phyloP scores from a whole-genome alignment of 164 flowering plant genomes.

The Aristolochia contorta region DNA sequence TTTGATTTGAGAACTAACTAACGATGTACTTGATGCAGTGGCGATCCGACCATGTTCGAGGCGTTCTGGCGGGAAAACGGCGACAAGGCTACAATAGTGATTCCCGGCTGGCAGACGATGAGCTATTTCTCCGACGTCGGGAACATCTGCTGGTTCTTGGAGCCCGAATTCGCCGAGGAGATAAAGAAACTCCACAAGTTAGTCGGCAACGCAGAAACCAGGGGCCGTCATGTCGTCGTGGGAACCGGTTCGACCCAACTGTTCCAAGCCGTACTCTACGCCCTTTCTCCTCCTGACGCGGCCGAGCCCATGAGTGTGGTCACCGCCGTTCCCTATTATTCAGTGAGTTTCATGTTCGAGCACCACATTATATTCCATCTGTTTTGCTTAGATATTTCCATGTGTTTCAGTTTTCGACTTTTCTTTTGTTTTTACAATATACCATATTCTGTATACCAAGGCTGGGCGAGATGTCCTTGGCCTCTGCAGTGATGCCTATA shows the following conservation, averaged over 20 bases:
- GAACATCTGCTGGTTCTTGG: constrained; percentile 82
- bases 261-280: constrained; percentile 66
- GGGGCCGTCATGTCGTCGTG: constrained; percentile 57
- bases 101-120: constrained; percentile 62
- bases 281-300: constrained; percentile 39
- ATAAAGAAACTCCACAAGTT: constrained; percentile 42
- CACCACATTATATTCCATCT: neutral
- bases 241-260: constrained; percentile 95
- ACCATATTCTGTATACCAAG: no score
- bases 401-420: neutral
- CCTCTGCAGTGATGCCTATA: no score
- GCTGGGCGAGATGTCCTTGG: no score
- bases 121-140: constrained; percentile 66
- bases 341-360: constrained; percentile 36
- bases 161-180: constrained; percentile 54
- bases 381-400: neutral
- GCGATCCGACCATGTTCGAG: constrained; percentile 94
- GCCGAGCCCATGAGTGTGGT: constrained; percentile 60
- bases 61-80: constrained; percentile 56
- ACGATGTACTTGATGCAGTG: constrained; percentile 43
- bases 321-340: constrained; percentile 72
- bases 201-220: constrained; percentile 75
- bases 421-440: neutral
- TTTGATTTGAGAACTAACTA: no score
- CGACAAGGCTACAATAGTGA: constrained; percentile 38